A percentile compares a stretch with the other conserved stretches of the same genome.
These are phyloP conservation scores for Postia placenta DNA, from an alignment of 768 basidiomycete species.

Conservation along the genomic window DNA sequence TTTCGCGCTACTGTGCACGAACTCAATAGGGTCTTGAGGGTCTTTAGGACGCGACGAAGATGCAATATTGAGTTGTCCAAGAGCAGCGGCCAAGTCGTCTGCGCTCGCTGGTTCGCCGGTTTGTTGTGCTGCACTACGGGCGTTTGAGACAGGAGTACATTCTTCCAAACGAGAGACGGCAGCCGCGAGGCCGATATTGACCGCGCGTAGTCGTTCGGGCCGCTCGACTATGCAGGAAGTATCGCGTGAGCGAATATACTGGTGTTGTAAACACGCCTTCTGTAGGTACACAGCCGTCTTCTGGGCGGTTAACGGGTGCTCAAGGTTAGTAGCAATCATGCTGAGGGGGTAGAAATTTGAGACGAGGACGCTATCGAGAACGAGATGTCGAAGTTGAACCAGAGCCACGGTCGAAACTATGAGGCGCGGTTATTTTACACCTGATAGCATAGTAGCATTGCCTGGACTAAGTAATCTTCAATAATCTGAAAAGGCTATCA, in stretches of 20 bases:
- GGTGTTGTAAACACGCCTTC: slow-evolving; percentile 67
- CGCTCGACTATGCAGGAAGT: slow-evolving; percentile 79
- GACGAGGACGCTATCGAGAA: no score
- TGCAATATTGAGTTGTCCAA: slow-evolving; percentile 26
- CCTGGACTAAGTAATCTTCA: no score
- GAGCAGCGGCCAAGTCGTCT: slow-evolving; percentile 41
- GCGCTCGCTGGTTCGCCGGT: slow-evolving; percentile 2
- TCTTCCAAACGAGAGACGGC: slow-evolving; percentile 67
- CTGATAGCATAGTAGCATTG: no score
- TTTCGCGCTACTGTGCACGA: slow-evolving; percentile 48
- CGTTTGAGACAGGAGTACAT: neutral
- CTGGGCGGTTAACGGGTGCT: neutral
- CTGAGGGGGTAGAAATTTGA: no score
- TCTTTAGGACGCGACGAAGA: neutral
- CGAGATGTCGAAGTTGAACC: no score
- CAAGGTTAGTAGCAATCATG: no score
- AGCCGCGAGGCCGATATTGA: slow-evolving; percentile 76
- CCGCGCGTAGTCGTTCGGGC: slow-evolving; percentile 82
- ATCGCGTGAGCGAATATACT: slow-evolving; percentile 73
- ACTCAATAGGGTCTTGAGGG: slow-evolving; percentile 28
- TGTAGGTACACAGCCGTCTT: slow-evolving; percentile 43
- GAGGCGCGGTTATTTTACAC: no score
- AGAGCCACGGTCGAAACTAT: no score
- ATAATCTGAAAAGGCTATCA: no score
- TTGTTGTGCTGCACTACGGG: neutral